Evolutionary conservation across 768 basidiomycete genomes (phyloP).

Genomic region (Saitozyma sp.): DNA sequence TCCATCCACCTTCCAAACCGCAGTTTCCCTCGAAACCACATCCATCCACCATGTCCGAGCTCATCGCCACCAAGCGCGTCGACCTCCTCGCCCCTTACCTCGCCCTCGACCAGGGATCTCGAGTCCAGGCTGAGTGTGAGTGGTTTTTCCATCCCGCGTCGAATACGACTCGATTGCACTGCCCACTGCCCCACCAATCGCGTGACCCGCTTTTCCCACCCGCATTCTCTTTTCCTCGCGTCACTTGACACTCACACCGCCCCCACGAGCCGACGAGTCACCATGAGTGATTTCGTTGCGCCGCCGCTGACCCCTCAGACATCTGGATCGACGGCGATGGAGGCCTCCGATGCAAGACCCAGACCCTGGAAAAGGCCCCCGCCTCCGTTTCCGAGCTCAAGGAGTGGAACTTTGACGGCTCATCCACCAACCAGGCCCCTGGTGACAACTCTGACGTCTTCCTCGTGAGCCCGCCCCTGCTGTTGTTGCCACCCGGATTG

Average conservation of each 20-base stretch:
- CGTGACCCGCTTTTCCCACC: no score
- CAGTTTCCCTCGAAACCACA: neutral
- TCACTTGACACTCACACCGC: neutral
- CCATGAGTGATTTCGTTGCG: neutral
- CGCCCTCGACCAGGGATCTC: slow-evolving; percentile 82
- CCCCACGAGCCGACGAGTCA: neutral
- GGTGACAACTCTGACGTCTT: slow-evolving; percentile 95
- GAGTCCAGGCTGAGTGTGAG: slow-evolving; percentile 79
- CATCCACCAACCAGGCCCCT: slow-evolving; percentile 95
- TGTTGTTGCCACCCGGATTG: neutral
- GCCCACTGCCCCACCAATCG: no score
- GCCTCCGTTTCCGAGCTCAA: slow-evolving; percentile 87
- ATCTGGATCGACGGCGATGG: slow-evolving; percentile 97
- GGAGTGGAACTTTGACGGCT: slow-evolving; percentile 99
- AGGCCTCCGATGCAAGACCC: slow-evolving; percentile 95
- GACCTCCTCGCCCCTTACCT: slow-evolving; percentile 89
- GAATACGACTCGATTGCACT: no score
- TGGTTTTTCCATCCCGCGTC: slow-evolving; percentile 1
- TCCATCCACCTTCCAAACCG: slow-evolving; percentile 1
- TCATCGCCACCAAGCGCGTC: slow-evolving; percentile 52
- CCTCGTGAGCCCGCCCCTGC: slow-evolving; percentile 57
- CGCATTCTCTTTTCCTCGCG: neutral
- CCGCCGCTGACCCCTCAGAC: slow-evolving; percentile 59
- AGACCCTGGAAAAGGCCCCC: slow-evolving; percentile 85
- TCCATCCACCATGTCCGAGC: slow-evolving; percentile 37